Conservation (phyloP, 495 filamentous ascomycete species). For the Aspergillus cristatus region DNA sequence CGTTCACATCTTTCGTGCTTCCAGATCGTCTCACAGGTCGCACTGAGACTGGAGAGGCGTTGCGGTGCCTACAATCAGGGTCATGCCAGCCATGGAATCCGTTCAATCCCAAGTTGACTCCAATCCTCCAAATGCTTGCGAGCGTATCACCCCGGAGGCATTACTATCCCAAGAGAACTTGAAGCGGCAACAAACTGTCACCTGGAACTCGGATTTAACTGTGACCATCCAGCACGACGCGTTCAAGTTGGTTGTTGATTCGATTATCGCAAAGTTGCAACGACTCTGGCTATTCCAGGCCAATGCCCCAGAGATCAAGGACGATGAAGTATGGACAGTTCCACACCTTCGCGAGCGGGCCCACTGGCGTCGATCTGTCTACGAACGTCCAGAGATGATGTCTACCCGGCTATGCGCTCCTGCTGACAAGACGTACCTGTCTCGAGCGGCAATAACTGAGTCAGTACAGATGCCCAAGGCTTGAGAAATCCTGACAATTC, state of each 20-base stretch:
- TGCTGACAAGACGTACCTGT: conserved; percentile 5
- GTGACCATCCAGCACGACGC: conserved; percentile 46
- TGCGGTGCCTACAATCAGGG: conserved; percentile 33
- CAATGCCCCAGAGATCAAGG: not conserved
- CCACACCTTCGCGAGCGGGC: conserved; percentile 27
- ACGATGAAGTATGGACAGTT: not conserved
- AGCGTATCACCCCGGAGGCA: conserved; percentile 40
- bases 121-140: conserved; percentile 34
- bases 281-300: conserved; percentile 20
- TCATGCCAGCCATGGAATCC: not conserved
- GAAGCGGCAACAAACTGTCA: conserved; percentile 38
- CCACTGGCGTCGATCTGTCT: conserved; percentile 24
- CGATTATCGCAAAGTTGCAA: conserved; percentile 32
- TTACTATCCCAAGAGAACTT: conserved; percentile 48
- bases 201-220: conserved; percentile 36
- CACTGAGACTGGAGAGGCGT: conserved; percentile 53
- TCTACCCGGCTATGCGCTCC: not conserved
- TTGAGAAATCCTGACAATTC: conserved; percentile 18
- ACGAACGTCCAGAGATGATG: conserved; percentile 20
- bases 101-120: conserved; percentile 16
- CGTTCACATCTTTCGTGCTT: conserved; percentile 46
- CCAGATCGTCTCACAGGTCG: conserved; percentile 46
- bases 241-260: conserved; percentile 27
- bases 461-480: conserved; percentile 7
- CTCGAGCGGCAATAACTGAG: conserved; percentile 4